Conservation (phyloP, 2,329 filamentous ascomycete species). For the Botrytis elliptica region DNA sequence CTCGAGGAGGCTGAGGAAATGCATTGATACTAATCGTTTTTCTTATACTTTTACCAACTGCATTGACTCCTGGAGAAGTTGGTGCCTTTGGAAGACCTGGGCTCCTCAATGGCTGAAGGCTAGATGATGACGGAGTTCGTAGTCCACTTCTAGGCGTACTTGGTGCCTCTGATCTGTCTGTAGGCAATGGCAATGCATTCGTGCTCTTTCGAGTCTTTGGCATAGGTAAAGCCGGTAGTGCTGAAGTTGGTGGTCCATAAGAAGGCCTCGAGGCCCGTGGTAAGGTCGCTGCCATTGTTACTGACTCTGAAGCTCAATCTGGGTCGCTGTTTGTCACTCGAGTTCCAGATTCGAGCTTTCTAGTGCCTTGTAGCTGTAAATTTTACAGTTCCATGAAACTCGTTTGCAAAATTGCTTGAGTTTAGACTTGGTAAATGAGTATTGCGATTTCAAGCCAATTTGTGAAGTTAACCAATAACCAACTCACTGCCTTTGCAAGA, state of each 20-base stretch:
- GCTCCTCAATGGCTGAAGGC: conserved; percentile 50
- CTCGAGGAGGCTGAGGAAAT: conserved; percentile 84
- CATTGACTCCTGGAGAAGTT: conserved; percentile 54
- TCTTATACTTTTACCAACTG: conserved; percentile 67
- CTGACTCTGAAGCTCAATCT: conserved; percentile 17
- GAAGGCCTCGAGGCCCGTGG: conserved; percentile 61
- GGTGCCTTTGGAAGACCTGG: conserved; percentile 57
- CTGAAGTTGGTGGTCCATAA: conserved; percentile 67
- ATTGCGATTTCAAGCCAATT: background rate
- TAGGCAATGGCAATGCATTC: conserved; percentile 46
- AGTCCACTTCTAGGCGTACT: conserved; percentile 54
- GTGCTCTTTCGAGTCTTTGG: conserved; percentile 70
- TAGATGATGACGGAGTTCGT: conserved; percentile 58
- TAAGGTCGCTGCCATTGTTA: conserved; percentile 41
- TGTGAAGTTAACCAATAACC: background rate
- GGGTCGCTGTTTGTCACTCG: background rate
- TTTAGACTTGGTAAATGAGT: background rate
- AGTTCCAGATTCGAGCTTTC: background rate
- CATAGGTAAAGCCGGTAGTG: conserved; percentile 72
- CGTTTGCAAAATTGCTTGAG: background rate
- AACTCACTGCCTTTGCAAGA: background rate
- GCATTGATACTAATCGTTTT: conserved; percentile 92
- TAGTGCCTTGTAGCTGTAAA: conserved; percentile 21
- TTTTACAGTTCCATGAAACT: conserved; percentile 16
- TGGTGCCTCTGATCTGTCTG: conserved; percentile 37